Conservation (phyloP, 23 red algal species). For the Gracilaria domingensis region DNA sequence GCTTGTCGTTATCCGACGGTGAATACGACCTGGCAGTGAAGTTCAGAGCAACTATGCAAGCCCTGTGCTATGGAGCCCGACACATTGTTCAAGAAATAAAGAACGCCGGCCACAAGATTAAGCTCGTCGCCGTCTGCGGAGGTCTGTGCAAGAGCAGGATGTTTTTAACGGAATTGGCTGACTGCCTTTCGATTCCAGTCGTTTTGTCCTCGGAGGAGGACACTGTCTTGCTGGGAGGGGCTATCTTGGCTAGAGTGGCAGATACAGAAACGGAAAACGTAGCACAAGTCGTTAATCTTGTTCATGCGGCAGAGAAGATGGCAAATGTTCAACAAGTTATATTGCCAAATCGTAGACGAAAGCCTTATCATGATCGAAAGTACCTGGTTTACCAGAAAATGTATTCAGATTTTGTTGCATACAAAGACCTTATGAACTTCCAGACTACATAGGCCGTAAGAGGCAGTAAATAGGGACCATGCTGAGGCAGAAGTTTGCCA, state of each 20-base stretch:
- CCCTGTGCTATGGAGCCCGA: slow-evolving; percentile 76
- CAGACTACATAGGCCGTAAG: too few species aligned
- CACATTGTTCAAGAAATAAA: slow-evolving; percentile 83
- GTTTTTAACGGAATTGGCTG: slow-evolving; percentile 65
- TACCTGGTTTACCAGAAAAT: slow-evolving; percentile 73
- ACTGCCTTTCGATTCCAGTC: slow-evolving; percentile 58
- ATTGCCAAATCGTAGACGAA: slow-evolving; percentile 21
- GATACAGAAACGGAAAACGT: neutral
- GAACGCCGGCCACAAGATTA: slow-evolving; percentile 63
- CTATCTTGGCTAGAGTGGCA: slow-evolving; percentile 64
- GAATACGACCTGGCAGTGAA: slow-evolving; percentile 61
- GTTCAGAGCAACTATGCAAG: slow-evolving; percentile 79
- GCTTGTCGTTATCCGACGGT: slow-evolving; percentile 53
- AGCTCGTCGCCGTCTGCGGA: slow-evolving; percentile 73
- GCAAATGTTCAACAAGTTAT: slow-evolving; percentile 45
- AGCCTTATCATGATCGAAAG: slow-evolving; percentile 56
- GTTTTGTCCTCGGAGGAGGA: slow-evolving; percentile 52
- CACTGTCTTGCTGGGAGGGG: slow-evolving; percentile 66
- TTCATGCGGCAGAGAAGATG: slow-evolving; percentile 49
- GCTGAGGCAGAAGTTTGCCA: too few species aligned
- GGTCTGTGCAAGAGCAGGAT: slow-evolving; percentile 80
- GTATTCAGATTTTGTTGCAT: slow-evolving; percentile 67
- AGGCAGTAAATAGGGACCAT: too few species aligned
- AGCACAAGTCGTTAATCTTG: neutral
- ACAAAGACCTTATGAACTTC: slow-evolving; percentile 58